These are phyloP conservation scores for Cytospora leucostoma DNA, from an alignment of 2,329 filamentous ascomycete species.

Conservation along the genomic window DNA sequence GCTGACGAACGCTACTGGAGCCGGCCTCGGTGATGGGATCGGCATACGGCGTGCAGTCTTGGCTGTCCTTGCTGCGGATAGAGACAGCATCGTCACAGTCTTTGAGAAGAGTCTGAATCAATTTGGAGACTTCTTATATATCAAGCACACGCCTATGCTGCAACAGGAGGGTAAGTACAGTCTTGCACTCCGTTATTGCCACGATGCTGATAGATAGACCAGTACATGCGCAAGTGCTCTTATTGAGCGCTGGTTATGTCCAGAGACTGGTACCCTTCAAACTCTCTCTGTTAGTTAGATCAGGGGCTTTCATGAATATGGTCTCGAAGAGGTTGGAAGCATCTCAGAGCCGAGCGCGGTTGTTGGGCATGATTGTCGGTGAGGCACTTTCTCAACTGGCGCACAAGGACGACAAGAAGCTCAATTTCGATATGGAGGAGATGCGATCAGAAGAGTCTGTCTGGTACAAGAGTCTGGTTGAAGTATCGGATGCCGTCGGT, in stretches of 20 bases:
- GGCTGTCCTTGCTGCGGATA: constrained; percentile 55
- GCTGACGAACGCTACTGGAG: constrained; percentile 65
- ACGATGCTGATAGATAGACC: constrained; percentile 5
- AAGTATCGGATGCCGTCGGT: constrained; percentile 64
- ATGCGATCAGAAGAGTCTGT: constrained; percentile 69
- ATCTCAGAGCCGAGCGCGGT: constrained; percentile 72
- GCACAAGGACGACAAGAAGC: constrained; percentile 67
- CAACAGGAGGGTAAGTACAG: constrained; percentile 78
- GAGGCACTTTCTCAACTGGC: constrained; percentile 67
- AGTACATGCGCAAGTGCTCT: constrained; percentile 79
- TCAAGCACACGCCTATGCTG: constrained; percentile 79
- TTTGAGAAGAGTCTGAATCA: constrained; percentile 69
- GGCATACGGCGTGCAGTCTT: constrained; percentile 68
- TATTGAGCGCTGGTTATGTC: constrained; percentile 77
- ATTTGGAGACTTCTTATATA: constrained; percentile 85
- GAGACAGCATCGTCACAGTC: constrained; percentile 53
- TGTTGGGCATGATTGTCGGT: constrained; percentile 86
- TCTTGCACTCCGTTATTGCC: background rate
- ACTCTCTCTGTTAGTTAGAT: constrained; percentile 68
- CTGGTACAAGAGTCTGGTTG: constrained; percentile 71
- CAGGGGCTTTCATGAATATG: constrained; percentile 70
- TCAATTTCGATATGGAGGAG: constrained; percentile 85
- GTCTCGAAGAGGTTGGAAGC: constrained; percentile 84
- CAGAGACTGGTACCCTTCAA: constrained; percentile 66
- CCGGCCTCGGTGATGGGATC: constrained; percentile 64